phyloP scores from a whole-genome alignment of 2,329 filamentous ascomycete genomes.

The Penicillium sp. region DNA sequence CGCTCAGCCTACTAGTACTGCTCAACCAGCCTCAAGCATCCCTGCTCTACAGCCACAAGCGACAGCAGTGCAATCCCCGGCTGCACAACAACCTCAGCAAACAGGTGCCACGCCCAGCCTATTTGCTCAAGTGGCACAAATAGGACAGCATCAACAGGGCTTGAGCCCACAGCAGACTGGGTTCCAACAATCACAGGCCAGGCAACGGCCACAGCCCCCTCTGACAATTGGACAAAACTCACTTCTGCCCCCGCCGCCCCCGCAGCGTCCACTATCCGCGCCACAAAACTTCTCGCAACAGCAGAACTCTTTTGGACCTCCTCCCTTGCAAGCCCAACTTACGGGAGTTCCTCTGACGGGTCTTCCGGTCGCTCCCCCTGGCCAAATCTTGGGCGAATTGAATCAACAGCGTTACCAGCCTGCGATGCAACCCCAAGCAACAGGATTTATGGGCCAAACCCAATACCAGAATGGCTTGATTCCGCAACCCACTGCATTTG shows the following conservation, averaged over 20 bases:
- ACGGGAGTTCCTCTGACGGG: slow-evolving; percentile 65
- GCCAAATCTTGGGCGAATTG: slow-evolving; percentile 74
- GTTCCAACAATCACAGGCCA: slow-evolving; percentile 42
- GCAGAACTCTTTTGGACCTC: slow-evolving; percentile 68
- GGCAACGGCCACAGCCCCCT: slow-evolving; percentile 71
- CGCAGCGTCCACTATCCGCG: slow-evolving; percentile 78
- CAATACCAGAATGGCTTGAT: slow-evolving; percentile 45
- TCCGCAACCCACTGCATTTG: slow-evolving; percentile 50
- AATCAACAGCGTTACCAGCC: slow-evolving; percentile 64
- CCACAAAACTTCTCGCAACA: slow-evolving; percentile 74
- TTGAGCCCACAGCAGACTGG: slow-evolving; percentile 41
- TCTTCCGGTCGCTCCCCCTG: slow-evolving; percentile 64
- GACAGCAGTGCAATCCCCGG: slow-evolving; percentile 38
- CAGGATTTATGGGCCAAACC: slow-evolving; percentile 54
- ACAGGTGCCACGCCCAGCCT: slow-evolving; percentile 50
- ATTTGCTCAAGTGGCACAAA: slow-evolving; percentile 49
- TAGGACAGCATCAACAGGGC: slow-evolving; percentile 26
- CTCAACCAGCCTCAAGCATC: slow-evolving; percentile 41
- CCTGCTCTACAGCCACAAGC: slow-evolving; percentile 47
- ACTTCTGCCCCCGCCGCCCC: slow-evolving; percentile 75
- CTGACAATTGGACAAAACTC: slow-evolving; percentile 60
- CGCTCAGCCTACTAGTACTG: slow-evolving; percentile 49
- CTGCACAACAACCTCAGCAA: slow-evolving; percentile 40
- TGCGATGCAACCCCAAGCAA: slow-evolving; percentile 60
- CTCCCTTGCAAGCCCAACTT: slow-evolving; percentile 78